Percentiles rank a stretch among this genome's conserved stretches.
Evolutionary conservation across 2,329 filamentous ascomycete genomes (phyloP).

Genomic region (Xylariaceae sp.): DNA sequence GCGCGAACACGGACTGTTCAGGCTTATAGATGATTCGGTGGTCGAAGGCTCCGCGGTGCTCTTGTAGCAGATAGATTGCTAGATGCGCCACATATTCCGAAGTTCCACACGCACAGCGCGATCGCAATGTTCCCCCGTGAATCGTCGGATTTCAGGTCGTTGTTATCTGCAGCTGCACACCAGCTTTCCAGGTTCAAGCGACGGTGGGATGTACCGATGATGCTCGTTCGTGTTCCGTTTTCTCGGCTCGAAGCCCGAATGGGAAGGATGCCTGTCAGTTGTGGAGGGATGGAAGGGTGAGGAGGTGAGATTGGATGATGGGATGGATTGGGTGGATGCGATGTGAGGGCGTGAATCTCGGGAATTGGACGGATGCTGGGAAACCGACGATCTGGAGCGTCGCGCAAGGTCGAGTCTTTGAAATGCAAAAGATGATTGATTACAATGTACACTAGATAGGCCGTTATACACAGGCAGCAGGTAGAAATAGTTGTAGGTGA

Average conservation of each 20-base stretch:
- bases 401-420: not conserved
- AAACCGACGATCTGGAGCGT: not conserved
- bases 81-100: not conserved
- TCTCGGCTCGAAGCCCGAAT: not conserved
- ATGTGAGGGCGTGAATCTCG: not conserved
- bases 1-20: not conserved
- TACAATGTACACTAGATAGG: not conserved
- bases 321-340: not conserved
- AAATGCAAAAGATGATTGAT: not conserved
- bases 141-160: not conserved
- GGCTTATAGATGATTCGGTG: not conserved
- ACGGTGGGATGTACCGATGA: not conserved
- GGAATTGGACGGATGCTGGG: not conserved
- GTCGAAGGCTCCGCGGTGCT: not conserved
- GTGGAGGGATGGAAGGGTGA: too few species aligned
- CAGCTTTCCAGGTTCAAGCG: not conserved
- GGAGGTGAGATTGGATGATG: not conserved
- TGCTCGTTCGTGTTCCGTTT: not conserved
- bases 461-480: not conserved
- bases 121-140: not conserved
- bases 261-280: too few species aligned
- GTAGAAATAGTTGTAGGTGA: too few species aligned
- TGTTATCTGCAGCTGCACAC: too few species aligned
- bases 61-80: not conserved
- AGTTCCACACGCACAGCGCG: not conserved